Percentiles rank a stretch among this genome's conserved stretches.
Conservation (phyloP, 371 early-diverging fungal genomes). For the Pancytospora philotis region DNA sequence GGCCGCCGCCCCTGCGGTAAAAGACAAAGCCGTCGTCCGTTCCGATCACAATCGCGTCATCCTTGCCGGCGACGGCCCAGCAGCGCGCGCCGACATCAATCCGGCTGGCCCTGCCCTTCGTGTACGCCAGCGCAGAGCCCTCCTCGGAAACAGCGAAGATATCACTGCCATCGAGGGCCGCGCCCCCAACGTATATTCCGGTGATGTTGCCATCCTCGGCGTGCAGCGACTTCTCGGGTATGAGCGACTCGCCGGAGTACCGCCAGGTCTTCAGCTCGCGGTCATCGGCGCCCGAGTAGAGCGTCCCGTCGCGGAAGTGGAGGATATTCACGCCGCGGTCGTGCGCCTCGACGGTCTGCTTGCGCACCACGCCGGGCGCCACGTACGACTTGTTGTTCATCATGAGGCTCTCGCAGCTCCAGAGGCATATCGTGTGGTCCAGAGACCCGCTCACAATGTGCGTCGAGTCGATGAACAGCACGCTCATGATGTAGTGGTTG, state of each 20-base stretch:
- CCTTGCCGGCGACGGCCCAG: constrained; percentile 72
- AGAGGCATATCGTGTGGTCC: constrained; percentile 92
- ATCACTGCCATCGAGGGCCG: constrained; percentile 59
- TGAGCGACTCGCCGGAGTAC: constrained; percentile 81
- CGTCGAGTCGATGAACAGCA: constrained; percentile 90
- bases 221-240: constrained; percentile 89
- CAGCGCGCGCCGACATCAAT: constrained; percentile 49
- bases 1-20: constrained; percentile 15
- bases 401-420: constrained; percentile 81
- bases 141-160: constrained; percentile 86
- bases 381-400: constrained; percentile 63
- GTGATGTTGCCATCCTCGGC: constrained; percentile 94
- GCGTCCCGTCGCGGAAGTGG: constrained; percentile 65
- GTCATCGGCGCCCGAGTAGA: constrained; percentile 91
- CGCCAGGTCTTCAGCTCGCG: constrained; percentile 92
- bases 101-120: constrained; percentile 68
- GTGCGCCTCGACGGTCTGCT: constrained; percentile 93
- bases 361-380: constrained; percentile 85
- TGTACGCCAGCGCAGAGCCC: constrained; percentile 86
- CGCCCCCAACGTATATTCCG: constrained; percentile 78
- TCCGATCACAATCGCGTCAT: constrained; percentile 91
- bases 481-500: constrained; percentile 98
- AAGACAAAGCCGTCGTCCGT: constrained; percentile 25
- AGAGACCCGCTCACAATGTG: constrained; percentile 86
- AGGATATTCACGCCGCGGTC: constrained; percentile 96